A percentile compares a stretch with the other conserved stretches of the same genome.
phyloP scores from a whole-genome alignment of 345 rosid genomes.

The Euclidium syriacum region DNA sequence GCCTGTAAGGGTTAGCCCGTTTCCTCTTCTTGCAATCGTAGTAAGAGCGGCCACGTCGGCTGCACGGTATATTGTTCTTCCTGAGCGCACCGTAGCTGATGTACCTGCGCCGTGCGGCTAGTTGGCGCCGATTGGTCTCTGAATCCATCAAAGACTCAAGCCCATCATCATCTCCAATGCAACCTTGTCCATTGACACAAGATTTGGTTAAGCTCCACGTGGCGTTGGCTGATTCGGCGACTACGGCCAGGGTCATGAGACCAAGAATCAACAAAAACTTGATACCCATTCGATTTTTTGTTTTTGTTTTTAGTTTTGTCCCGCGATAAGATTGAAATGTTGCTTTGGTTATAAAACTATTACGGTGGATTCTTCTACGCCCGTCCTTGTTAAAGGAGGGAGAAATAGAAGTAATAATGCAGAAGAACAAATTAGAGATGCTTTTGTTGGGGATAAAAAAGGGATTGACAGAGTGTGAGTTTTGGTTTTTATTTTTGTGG shows the following conservation, averaged over 20 bases:
- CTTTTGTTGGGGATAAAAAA: conserved; percentile 27
- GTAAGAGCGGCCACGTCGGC: conserved; percentile 43
- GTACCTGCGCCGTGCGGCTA: conserved; percentile 26
- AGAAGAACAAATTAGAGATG: conserved; percentile 14
- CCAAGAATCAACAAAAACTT: conserved; percentile 33
- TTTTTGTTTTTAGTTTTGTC: conserved; percentile 3
- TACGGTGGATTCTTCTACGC: conserved; percentile 26
- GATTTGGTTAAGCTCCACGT: conserved; percentile 23
- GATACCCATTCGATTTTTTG: conserved; percentile 27
- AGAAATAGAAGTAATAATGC: conserved; percentile 24
- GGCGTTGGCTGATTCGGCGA: conserved; percentile 26
- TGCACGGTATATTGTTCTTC: conserved; percentile 39
- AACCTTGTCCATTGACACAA: conserved; percentile 29
- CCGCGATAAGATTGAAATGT: neutral
- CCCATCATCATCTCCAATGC: conserved; percentile 32
- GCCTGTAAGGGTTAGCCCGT: conserved; percentile 45
- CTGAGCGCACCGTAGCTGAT: conserved; percentile 44
- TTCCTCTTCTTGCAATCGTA: conserved; percentile 37
- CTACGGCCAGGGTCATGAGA: conserved; percentile 28
- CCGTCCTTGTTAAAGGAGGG: conserved; percentile 38
- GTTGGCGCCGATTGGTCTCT: conserved; percentile 32
- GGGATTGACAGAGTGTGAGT: conserved; percentile 12
- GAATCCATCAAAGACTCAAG: conserved; percentile 37
- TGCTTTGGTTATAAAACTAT: neutral
- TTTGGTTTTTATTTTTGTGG: conserved; percentile 25